Conservation (phyloP, 2,329 filamentous ascomycete species). For the Claviceps maximensis region DNA sequence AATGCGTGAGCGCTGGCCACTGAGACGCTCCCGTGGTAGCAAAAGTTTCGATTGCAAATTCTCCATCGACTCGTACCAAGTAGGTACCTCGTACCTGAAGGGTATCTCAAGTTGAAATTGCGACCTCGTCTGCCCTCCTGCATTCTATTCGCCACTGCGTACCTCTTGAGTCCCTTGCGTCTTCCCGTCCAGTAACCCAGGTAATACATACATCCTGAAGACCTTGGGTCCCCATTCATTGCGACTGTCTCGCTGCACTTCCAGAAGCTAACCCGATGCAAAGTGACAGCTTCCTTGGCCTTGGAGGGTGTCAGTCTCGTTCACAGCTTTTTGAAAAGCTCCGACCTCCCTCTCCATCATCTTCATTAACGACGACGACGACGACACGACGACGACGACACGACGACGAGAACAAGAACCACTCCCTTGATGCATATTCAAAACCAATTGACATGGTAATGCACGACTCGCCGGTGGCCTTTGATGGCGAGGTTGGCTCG, state of each 20-base stretch:
- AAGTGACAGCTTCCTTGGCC: background rate
- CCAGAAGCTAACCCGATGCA: background rate
- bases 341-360: background rate
- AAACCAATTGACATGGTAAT: slow-evolving; percentile 8
- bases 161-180: no score
- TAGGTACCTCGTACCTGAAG: no score
- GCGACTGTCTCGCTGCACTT: background rate
- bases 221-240: background rate
- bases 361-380: background rate
- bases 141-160: no score
- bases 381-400: background rate
- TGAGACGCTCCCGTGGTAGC: no score
- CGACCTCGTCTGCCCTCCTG: no score
- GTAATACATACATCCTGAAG: no score
- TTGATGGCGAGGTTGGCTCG: slow-evolving; percentile 9
- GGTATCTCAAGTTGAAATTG: no score
- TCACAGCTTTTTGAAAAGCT: background rate
- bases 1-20: background rate
- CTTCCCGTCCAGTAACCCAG: no score
- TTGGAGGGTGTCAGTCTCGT: background rate
- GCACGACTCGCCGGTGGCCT: slow-evolving; percentile 13
- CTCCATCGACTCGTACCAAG: background rate
- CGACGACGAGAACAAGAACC: background rate
- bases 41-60: background rate
- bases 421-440: background rate